A percentile compares a stretch with the other conserved stretches of the same genome.
phyloP scores from a whole-genome alignment of 1,284 basidiomycete genomes.

The Mycosarcoma maydis region DNA sequence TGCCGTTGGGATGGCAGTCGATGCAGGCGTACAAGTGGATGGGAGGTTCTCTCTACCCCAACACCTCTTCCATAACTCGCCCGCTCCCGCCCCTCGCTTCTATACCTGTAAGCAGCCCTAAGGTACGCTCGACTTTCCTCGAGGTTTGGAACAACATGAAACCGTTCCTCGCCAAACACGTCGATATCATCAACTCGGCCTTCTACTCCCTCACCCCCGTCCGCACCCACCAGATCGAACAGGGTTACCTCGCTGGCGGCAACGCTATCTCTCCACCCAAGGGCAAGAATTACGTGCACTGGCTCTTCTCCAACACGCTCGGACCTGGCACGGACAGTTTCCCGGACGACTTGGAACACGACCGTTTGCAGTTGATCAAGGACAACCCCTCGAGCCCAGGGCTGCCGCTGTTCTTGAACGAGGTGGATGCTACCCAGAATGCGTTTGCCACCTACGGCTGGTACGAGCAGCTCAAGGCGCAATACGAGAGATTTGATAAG shows the following conservation, averaged over 20 bases:
- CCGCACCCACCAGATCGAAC: constrained; percentile 21
- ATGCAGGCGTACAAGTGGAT: constrained; percentile 37
- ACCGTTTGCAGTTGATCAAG: constrained; percentile 5
- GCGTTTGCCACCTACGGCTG: constrained; percentile 34
- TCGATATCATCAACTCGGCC: constrained; percentile 1
- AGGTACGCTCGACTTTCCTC: constrained; percentile 2
- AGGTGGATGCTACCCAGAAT: constrained; percentile 33
- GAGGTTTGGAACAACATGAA: constrained; percentile 10
- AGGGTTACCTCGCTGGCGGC: constrained; percentile 24
- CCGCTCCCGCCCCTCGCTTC: not conserved
- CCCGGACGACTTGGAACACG: constrained; percentile 14
- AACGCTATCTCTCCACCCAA: constrained; percentile 38
- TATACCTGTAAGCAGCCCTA: not conserved
- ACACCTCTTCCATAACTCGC: not conserved
- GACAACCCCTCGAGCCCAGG: constrained; percentile 10
- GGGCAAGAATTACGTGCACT: constrained; percentile 20
- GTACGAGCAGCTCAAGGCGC: constrained; percentile 20
- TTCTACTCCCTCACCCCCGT: constrained; percentile 39
- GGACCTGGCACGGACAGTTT: constrained; percentile 1
- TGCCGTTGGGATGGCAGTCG: constrained; percentile 18
- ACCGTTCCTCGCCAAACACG: constrained; percentile 9
- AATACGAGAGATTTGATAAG: constrained; percentile 37
- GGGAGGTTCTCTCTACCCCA: constrained; percentile 27
- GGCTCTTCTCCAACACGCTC: constrained; percentile 14
- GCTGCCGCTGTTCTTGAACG: constrained; percentile 53